Evolutionary conservation across 768 basidiomycete genomes (phyloP).

Genomic region (Amanita phalloides): DNA sequence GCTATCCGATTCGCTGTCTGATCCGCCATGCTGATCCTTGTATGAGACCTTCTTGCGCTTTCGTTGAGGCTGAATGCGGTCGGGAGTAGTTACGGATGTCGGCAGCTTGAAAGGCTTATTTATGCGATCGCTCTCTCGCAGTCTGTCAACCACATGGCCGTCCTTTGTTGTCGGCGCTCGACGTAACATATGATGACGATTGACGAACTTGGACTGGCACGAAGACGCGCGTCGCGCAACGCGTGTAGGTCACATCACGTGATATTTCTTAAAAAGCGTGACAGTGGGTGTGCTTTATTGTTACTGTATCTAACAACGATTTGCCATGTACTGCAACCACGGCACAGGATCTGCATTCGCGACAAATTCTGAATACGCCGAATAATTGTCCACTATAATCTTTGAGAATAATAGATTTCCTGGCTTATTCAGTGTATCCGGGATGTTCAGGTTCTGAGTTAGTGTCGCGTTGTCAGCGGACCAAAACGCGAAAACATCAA

Average conservation of each 20-base stretch:
- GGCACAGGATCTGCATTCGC: constrained; percentile 27
- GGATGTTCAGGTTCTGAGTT: constrained; percentile 39
- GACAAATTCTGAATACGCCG: constrained; percentile 47
- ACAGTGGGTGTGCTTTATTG: neutral
- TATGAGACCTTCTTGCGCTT: constrained; percentile 88
- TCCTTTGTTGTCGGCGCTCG: constrained; percentile 61
- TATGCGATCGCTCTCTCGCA: constrained; percentile 61
- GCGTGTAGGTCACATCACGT: constrained; percentile 10
- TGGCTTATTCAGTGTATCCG: constrained; percentile 31
- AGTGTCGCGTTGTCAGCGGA: constrained; percentile 38
- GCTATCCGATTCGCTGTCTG: constrained; percentile 45
- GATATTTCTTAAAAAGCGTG: neutral
- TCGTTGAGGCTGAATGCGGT: constrained; percentile 54
- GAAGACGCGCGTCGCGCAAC: neutral
- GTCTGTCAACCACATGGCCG: constrained; percentile 54
- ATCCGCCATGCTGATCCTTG: constrained; percentile 52
- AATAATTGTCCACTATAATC: constrained; percentile 47
- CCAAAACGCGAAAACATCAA: constrained; percentile 46
- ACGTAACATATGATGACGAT: constrained; percentile 42
- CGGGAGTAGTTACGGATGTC: constrained; percentile 28
- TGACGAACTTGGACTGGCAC: no score
- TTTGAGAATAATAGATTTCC: constrained; percentile 40
- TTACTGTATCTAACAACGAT: neutral
- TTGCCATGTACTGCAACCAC: constrained; percentile 22
- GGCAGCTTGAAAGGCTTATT: constrained; percentile 80